Percentiles rank a stretch among this genome's conserved stretches.
phyloP scores from a whole-genome alignment of 139 green algal genomes.

The Zygnema circumcarinatum region DNA sequence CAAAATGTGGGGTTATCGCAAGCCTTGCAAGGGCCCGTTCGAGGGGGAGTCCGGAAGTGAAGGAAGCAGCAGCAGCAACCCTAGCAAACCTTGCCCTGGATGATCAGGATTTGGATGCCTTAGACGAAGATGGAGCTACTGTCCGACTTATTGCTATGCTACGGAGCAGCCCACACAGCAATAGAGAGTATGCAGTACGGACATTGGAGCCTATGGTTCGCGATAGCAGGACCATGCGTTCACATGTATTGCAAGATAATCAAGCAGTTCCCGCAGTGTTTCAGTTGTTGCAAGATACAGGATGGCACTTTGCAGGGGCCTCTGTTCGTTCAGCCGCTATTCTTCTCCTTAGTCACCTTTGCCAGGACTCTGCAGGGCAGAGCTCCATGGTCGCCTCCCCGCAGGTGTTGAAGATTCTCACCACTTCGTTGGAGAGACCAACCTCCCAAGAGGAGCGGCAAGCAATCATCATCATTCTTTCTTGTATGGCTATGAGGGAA shows the following conservation, averaged over 20 bases:
- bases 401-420: slow-evolving; percentile 11
- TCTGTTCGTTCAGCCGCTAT: slow-evolving; percentile 19
- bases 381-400: not conserved
- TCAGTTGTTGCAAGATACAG: slow-evolving; percentile 27
- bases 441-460: slow-evolving; percentile 32
- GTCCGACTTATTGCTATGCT: slow-evolving; percentile 39
- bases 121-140: slow-evolving; percentile 40
- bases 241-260: slow-evolving; percentile 14
- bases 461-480: slow-evolving; percentile 17
- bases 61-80: slow-evolving; percentile 25
- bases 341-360: slow-evolving; percentile 39
- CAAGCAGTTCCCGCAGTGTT: slow-evolving; percentile 41
- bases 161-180: not conserved
- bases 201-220: slow-evolving; percentile 42
- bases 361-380: slow-evolving; percentile 17
- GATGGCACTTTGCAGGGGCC: slow-evolving; percentile 3
- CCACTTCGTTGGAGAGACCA: not conserved
- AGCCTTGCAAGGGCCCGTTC: slow-evolving; percentile 15
- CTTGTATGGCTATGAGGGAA: slow-evolving; percentile 16
- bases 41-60: not conserved
- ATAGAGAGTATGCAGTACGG: slow-evolving; percentile 44
- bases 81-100: slow-evolving; percentile 49
- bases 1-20: slow-evolving; percentile 31
- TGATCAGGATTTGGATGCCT: slow-evolving; percentile 40
- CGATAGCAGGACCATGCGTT: slow-evolving; percentile 29